Percentiles rank a stretch among this genome's conserved stretches.
Evolutionary conservation across 208 protist genomes (phyloP).

Genomic region (Giardia muris): DNA sequence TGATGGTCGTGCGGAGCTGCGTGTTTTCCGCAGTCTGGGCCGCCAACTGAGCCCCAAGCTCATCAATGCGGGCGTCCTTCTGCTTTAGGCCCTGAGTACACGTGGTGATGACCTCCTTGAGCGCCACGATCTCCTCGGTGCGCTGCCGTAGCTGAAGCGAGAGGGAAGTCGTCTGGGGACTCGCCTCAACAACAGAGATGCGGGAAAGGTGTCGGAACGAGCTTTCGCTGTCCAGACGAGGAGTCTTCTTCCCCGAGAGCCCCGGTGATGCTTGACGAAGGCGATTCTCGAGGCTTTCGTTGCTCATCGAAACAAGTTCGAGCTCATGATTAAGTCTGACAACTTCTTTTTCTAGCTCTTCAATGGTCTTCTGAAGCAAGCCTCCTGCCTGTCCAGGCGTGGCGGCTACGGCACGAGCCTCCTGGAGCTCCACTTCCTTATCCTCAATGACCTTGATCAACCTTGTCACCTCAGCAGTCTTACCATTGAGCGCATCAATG

Average conservation of each 20-base stretch:
- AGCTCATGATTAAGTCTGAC: not conserved
- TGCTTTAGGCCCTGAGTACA: not conserved
- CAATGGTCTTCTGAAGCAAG: not conserved
- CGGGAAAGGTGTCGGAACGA: not conserved
- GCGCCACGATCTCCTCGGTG: not conserved
- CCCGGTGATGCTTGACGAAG: not conserved
- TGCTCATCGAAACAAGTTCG: not conserved
- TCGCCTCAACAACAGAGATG: not conserved
- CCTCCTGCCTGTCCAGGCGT: not conserved
- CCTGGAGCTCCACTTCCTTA: not conserved
- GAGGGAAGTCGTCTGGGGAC: not conserved
- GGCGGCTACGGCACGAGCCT: not conserved
- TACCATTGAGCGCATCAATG: not conserved
- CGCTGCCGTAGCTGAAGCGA: not conserved
- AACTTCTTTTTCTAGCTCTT: not conserved
- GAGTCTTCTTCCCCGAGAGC: not conserved
- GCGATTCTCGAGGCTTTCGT: not conserved
- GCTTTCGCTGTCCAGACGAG: not conserved
- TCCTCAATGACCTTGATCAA: not conserved
- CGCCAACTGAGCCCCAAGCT: not conserved
- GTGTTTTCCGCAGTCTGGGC: not conserved
- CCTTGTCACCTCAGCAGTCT: not conserved
- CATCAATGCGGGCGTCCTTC: not conserved
- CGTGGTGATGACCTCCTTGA: not conserved
- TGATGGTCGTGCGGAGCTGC: not conserved